Evolutionary conservation across 176 grass and related monocot species (phyloP).

Genomic region (Thinopyrum elongatum): DNA sequence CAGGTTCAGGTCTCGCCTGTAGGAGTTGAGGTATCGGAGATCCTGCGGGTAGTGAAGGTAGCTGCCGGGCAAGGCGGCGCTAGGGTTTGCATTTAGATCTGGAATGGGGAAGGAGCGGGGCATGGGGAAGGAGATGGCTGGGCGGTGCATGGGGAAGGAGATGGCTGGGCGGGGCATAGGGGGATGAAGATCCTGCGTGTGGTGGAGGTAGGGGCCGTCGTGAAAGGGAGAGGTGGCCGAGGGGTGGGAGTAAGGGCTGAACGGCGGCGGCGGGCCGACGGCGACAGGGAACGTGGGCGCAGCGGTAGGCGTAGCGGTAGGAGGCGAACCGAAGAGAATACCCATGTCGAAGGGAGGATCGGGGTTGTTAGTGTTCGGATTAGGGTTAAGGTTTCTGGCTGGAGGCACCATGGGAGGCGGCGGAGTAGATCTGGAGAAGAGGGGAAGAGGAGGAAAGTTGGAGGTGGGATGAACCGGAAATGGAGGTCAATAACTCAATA

Average conservation of each 20-base stretch:
- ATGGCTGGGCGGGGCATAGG: too few relatives aligned
- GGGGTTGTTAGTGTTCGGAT: slow-evolving; percentile 5
- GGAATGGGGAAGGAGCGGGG: too few relatives aligned
- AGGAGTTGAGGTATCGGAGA: too few relatives aligned
- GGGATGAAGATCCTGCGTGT: neutral
- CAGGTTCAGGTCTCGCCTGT: too few relatives aligned
- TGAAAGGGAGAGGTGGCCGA: neutral
- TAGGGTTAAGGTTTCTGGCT: slow-evolving; percentile 58
- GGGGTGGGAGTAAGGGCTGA: neutral
- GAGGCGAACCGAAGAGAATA: slow-evolving; percentile 57
- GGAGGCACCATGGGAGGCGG: slow-evolving; percentile 79
- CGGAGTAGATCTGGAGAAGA: slow-evolving; percentile 34
- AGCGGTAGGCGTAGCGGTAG: slow-evolving; percentile 60
- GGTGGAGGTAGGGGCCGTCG: neutral
- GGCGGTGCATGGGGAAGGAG: too few relatives aligned
- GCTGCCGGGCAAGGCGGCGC: too few relatives aligned
- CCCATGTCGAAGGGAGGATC: slow-evolving; percentile 43
- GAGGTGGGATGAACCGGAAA: slow-evolving; percentile 20
- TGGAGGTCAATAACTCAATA: neutral
- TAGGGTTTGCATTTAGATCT: too few relatives aligned
- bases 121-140: neutral
- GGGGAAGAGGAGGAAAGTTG: slow-evolving; percentile 17
- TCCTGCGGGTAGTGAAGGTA: too few relatives aligned
- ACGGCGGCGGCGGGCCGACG: neutral
- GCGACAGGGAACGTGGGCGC: neutral